Evolutionary conservation across 2,329 filamentous ascomycete genomes (phyloP).

Genomic region (Endoconidiophora laricicola): DNA sequence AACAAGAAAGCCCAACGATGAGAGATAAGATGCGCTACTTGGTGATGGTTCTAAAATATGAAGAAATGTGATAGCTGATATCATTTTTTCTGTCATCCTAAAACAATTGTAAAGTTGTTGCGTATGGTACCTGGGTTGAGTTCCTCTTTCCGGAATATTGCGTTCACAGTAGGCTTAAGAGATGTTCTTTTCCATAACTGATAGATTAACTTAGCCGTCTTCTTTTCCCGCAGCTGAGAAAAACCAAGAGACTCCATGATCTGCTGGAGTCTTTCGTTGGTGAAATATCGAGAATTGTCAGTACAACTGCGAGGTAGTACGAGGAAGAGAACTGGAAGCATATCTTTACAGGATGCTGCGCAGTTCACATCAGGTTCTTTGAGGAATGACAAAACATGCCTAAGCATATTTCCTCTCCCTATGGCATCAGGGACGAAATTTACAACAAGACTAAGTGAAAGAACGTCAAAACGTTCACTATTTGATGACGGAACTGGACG

Average conservation of each 20-base stretch:
- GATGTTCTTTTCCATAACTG: slow-evolving; percentile 55
- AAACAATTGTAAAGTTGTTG: slow-evolving; percentile 81
- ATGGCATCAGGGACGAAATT: slow-evolving; percentile 77
- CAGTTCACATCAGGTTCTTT: slow-evolving; percentile 19
- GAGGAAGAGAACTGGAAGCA: slow-evolving; percentile 62
- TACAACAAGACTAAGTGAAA: slow-evolving; percentile 80
- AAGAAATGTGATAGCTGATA: background rate
- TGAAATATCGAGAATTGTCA: slow-evolving; percentile 78
- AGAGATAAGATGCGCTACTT: background rate
- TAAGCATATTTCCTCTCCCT: slow-evolving; percentile 70
- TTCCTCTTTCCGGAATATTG: slow-evolving; percentile 53
- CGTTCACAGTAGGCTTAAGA: slow-evolving; percentile 13
- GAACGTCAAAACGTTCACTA: slow-evolving; percentile 62
- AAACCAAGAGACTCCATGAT: slow-evolving; percentile 74
- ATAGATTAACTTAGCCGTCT: slow-evolving; percentile 71
- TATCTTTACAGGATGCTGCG: slow-evolving; percentile 14
- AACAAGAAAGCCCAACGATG: background rate
- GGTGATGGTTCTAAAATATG: background rate
- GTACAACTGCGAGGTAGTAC: slow-evolving; percentile 82
- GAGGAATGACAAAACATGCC: slow-evolving; percentile 56
- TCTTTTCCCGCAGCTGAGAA: slow-evolving; percentile 44
- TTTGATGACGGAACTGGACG: slow-evolving; percentile 51
- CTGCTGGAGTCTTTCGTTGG: slow-evolving; percentile 46
- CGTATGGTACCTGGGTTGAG: slow-evolving; percentile 56
- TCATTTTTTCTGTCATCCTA: slow-evolving; percentile 24